Base-by-base conservation (phyloP, 257 asterid species). In the Salvia hispanica region DNA sequence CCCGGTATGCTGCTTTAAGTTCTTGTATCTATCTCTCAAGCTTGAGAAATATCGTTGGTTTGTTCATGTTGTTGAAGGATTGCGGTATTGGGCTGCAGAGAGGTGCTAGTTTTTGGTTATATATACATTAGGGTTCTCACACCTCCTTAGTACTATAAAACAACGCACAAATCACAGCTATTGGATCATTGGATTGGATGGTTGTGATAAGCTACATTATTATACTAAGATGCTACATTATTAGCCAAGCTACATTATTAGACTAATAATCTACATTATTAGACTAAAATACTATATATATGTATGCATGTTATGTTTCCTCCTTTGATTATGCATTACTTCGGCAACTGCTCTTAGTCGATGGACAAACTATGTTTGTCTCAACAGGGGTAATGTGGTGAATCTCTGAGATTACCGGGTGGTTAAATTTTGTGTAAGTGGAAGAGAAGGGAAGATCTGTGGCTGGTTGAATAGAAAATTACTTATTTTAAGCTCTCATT, bases 51-150 rank as follows among this genome's bases (percentile, higher is more conserved):
- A 37, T 5, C 4, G 54, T 36, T 64, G 50, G 37, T 16, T 48
- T 54, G 9, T 9, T 54, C 42, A 7, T 62, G 16, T 33, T 58
- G 45, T 3, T 33, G n/a, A 18, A 21, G 46, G 44, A n/a, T 14
- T 46, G 45, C 36, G 59, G 21, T 28, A 53, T 62, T 42, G 40
- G 7, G 64, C 50, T 54, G 60, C 46, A 42, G n/a, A 57, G 11
- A 18, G 36, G 62, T 63, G 10, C 36, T 64, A 45, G 14, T 21
- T 18, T 5, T 15, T 46, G 66, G 57, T 62, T 13, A 43, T 33
- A 45, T 72, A 33, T 37, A 5, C 45, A 18, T 18, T 18, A 18
- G 21, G 21, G 21, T 18, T 18, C 21, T 18, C 21, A 18, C 21
- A 18, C 21, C 21, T 18, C 21, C 21, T 18, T 18, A 18, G 21